phyloP scores from a whole-genome alignment of 1,139 yeast species.

The Kodamaea derodonti region DNA sequence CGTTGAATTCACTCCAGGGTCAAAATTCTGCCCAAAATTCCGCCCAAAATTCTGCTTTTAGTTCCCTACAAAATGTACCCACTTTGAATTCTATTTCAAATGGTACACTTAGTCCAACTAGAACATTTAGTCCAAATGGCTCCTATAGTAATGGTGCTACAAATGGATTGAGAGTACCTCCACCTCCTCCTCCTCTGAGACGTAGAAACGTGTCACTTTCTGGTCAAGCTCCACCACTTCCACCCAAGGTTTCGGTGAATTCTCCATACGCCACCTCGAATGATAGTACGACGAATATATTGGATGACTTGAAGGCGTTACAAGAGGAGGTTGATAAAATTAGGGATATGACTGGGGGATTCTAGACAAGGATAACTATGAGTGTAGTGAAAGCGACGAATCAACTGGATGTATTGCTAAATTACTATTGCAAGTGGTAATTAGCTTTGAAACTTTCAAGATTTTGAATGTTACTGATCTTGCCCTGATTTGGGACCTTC shows the following conservation, averaged over 20 bases:
- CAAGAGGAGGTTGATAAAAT: slow-evolving; percentile 63
- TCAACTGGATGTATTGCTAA: no score
- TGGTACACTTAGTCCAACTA: slow-evolving; percentile 11
- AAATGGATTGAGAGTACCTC: slow-evolving; percentile 18
- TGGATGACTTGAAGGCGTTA: slow-evolving; percentile 58
- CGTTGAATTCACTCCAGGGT: neutral
- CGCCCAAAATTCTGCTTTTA: no score
- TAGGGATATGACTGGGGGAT: slow-evolving; percentile 48
- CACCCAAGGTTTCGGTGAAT: slow-evolving; percentile 26
- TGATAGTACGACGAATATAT: slow-evolving; percentile 46
- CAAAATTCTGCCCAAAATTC: neutral
- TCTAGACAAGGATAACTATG: no score
- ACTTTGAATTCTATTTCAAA: neutral
- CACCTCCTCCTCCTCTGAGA: slow-evolving; percentile 46
- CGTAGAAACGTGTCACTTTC: slow-evolving; percentile 22
- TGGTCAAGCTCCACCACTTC: slow-evolving; percentile 22
- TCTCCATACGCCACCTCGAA: slow-evolving; percentile 13
- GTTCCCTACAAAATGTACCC: neutral
- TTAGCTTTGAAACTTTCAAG: no score
- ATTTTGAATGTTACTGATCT: no score
- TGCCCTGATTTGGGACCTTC: no score
- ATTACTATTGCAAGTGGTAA: no score
- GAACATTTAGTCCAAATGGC: slow-evolving; percentile 21
- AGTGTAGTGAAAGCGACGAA: no score
- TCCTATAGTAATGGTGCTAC: slow-evolving; percentile 5